phyloP scores from a whole-genome alignment of 306 rosid genomes.

The Pachyrhizus erosus region DNA sequence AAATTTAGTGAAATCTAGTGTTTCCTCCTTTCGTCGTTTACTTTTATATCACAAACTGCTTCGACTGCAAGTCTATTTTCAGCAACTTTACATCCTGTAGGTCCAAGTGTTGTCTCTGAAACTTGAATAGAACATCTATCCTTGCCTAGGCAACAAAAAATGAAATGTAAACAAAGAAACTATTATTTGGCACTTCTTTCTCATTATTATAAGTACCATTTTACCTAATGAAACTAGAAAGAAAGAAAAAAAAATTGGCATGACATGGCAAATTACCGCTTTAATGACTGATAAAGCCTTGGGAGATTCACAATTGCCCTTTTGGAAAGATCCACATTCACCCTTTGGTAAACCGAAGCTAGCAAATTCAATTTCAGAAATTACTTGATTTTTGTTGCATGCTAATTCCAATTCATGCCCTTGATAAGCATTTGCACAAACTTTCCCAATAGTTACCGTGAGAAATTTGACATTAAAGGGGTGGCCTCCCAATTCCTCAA shows the following conservation, averaged over 20 bases:
- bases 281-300: neutral
- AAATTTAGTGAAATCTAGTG: no score
- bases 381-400: neutral
- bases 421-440: neutral
- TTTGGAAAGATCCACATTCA: neutral
- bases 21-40: no score
- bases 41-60: no score
- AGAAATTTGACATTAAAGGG: neutral
- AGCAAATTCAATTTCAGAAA: neutral
- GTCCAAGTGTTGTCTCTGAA: slow-evolving; percentile 6
- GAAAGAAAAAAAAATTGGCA: no score
- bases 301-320: neutral
- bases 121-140: slow-evolving; percentile 9
- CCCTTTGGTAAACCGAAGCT: neutral
- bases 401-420: neutral
- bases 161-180: no score
- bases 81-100: neutral
- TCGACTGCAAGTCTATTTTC: no score
- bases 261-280: no score
- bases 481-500: neutral
- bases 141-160: neutral
- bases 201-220: no score
- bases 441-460: neutral
- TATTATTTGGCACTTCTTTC: no score
- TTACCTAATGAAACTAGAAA: no score